A percentile compares a stretch with the other conserved stretches of the same genome.
phyloP scores from a whole-genome alignment of 805 yeast genomes.

The Metschnikowia lochheadii region DNA sequence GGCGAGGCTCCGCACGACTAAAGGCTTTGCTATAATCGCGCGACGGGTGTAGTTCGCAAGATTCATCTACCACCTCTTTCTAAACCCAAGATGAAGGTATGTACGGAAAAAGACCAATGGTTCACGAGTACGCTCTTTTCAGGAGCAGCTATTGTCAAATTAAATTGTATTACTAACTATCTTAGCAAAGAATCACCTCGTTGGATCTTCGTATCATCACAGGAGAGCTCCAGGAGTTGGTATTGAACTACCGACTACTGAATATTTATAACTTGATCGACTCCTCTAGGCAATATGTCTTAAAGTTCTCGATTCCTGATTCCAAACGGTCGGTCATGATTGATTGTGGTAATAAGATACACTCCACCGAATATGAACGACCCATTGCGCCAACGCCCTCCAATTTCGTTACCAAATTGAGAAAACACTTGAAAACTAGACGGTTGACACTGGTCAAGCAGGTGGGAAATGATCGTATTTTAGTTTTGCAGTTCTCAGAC shows the following conservation, averaged over 20 bases:
- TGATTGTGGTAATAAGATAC: conserved; percentile 83
- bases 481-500: conserved; percentile 80
- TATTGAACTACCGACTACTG: conserved; percentile 68
- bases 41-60: neutral
- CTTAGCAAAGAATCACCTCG: conserved; percentile 79
- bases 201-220: conserved; percentile 73
- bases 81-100: conserved; percentile 1
- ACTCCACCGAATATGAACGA: conserved; percentile 75
- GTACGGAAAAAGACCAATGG: neutral
- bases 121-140: neutral
- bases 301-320: conserved; percentile 81
- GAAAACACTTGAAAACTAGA: conserved; percentile 82
- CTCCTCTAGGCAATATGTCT: conserved; percentile 65
- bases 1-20: conserved; percentile 1
- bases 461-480: conserved; percentile 75
- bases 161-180: neutral
- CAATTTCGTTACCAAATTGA: conserved; percentile 75
- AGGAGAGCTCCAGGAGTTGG: conserved; percentile 54
- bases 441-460: conserved; percentile 71
- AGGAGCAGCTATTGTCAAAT: neutral
- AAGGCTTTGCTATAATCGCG: neutral
- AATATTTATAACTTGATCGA: conserved; percentile 80
- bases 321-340: conserved; percentile 70
- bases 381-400: conserved; percentile 80
- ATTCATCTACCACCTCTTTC: neutral